phyloP scores from a whole-genome alignment of 345 rosid genomes.

The Populus tremula region DNA sequence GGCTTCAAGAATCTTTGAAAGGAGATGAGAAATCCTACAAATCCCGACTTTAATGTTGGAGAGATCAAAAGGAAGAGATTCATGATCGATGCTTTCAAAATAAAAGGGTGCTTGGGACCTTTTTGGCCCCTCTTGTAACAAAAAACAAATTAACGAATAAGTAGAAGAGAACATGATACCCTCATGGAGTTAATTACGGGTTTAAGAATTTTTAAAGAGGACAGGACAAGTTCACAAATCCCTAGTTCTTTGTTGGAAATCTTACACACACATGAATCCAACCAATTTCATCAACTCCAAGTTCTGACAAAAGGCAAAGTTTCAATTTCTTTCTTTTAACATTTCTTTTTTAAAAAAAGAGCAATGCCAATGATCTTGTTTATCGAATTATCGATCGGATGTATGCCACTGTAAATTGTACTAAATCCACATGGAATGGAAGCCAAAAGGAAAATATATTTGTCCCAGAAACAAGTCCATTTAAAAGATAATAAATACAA shows the following conservation, averaged over 20 bases:
- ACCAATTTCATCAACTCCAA: not conserved
- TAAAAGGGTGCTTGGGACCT: not conserved
- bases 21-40: not conserved
- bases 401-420: no score
- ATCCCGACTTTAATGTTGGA: slow-evolving; percentile 1
- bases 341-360: no score
- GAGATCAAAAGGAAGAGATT: not conserved
- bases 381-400: no score
- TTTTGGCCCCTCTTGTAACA: no score
- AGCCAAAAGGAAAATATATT: no score
- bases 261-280: not conserved
- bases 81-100: not conserved
- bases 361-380: no score
- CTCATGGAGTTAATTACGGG: not conserved
- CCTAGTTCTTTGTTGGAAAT: slow-evolving; percentile 4
- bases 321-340: no score
- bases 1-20: slow-evolving; percentile 1
- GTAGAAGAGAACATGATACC: not conserved
- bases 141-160: no score
- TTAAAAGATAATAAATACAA: no score
- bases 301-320: no score
- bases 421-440: no score
- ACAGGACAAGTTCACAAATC: not conserved
- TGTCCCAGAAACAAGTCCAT: no score
- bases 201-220: not conserved